A percentile compares a stretch with the other conserved stretches of the same genome.
These are phyloP conservation scores for Aspergillus texensis DNA, from an alignment of 2,329 filamentous ascomycete genomes.

Conservation along the genomic window DNA sequence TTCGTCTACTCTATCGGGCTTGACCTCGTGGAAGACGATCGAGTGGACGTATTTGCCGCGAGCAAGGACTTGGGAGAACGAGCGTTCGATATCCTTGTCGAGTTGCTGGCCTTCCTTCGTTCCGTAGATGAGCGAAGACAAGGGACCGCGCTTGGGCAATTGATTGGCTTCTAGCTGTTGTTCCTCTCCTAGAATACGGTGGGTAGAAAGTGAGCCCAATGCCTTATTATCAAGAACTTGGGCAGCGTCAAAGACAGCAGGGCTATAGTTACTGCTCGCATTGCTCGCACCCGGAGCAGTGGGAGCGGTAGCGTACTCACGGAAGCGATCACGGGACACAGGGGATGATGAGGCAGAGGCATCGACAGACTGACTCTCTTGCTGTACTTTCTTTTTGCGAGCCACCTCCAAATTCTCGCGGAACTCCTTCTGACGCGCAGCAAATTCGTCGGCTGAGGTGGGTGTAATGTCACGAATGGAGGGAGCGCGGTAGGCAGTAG, in stretches of 20 bases:
- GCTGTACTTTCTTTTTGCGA: slow-evolving; percentile 74
- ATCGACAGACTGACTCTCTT: slow-evolving; percentile 75
- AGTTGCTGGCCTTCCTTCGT: slow-evolving; percentile 93
- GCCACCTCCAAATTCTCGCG: slow-evolving; percentile 77
- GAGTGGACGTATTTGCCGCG: slow-evolving; percentile 98
- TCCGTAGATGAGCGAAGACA: slow-evolving; percentile 92
- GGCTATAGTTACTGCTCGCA: slow-evolving; percentile 41
- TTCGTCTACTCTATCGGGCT: slow-evolving; percentile 92
- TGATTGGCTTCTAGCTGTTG: slow-evolving; percentile 63
- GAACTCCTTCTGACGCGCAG: slow-evolving; percentile 81
- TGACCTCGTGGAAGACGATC: slow-evolving; percentile 94
- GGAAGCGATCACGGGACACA: slow-evolving; percentile 35
- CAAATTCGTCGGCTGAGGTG: slow-evolving; percentile 74
- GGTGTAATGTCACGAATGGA: slow-evolving; percentile 82
- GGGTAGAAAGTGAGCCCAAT: slow-evolving; percentile 63
- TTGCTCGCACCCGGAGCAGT: slow-evolving; percentile 50
- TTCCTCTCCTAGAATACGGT: slow-evolving; percentile 57
- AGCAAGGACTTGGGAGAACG: slow-evolving; percentile 91
- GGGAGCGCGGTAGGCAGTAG: slow-evolving; percentile 60
- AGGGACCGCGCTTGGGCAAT: slow-evolving; percentile 67
- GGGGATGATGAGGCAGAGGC: slow-evolving; percentile 39
- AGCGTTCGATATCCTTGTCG: slow-evolving; percentile 93
- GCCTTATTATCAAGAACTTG: slow-evolving; percentile 47
- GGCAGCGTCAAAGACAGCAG: slow-evolving; percentile 44
- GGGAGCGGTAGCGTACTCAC: slow-evolving; percentile 43